These are phyloP conservation scores for Cryptococcus sp. DNA, from an alignment of 1,284 basidiomycete genomes.

Conservation along the genomic window DNA sequence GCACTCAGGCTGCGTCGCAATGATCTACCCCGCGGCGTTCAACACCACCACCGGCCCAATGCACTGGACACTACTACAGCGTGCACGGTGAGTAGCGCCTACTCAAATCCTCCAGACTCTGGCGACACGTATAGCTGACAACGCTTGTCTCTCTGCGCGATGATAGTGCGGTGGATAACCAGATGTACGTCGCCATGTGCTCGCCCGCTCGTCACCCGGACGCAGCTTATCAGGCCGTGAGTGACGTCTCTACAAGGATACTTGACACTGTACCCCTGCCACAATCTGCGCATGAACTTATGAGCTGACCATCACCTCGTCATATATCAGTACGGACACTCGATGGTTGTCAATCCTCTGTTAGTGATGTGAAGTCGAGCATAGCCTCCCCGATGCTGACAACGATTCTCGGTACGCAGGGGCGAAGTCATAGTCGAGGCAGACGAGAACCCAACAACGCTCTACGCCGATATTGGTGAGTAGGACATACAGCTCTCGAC, in stretches of 20 bases:
- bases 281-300: background rate
- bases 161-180: conserved; percentile 87
- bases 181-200: conserved; percentile 93
- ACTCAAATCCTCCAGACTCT: background rate
- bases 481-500: conserved; percentile 8
- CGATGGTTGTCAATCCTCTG: conserved; percentile 86
- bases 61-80: conserved; percentile 93
- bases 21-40: conserved; percentile 77
- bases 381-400: conserved; percentile 52
- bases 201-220: conserved; percentile 86
- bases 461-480: conserved; percentile 80
- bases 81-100: conserved; percentile 65
- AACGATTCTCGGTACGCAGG: conserved; percentile 14
- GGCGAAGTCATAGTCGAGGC: conserved; percentile 80
- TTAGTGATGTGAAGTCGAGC: conserved; percentile 53
- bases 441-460: conserved; percentile 74
- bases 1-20: conserved; percentile 72
- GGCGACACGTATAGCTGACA: background rate
- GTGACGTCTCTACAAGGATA: conserved; percentile 40
- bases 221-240: conserved; percentile 80
- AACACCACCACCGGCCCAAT: conserved; percentile 85
- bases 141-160: background rate
- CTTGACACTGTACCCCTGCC: background rate
- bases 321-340: conserved; percentile 77
- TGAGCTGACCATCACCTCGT: background rate